Conservation (phyloP, 345 rosid species). For the Citrus sinensis region DNA sequence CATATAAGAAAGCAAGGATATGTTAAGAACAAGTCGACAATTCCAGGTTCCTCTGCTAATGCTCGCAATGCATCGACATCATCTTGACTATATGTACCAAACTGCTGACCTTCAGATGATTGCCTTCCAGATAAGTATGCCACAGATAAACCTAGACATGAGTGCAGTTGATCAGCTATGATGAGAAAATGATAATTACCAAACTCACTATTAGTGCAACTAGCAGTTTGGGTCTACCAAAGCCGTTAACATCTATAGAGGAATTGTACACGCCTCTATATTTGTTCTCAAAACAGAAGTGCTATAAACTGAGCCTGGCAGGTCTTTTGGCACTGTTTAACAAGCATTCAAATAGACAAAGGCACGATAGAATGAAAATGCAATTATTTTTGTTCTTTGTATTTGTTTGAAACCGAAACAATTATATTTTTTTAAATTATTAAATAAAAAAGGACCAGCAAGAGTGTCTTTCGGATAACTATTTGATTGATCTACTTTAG, state of each 20-base stretch:
- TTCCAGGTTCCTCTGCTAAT: slow-evolving; percentile 82
- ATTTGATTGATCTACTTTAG: background rate
- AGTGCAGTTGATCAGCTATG: slow-evolving; percentile 23
- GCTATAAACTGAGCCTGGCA: too few relatives aligned
- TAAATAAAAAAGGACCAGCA: background rate
- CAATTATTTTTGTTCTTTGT: background rate
- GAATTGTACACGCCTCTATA: background rate
- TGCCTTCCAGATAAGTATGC: slow-evolving; percentile 84
- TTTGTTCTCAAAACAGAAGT: background rate
- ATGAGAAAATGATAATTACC: background rate
- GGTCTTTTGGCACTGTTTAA: too few relatives aligned
- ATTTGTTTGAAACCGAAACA: background rate
- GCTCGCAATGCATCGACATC: slow-evolving; percentile 93
- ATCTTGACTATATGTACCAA: slow-evolving; percentile 75
- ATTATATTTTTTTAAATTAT: too few relatives aligned
- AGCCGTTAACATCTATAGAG: background rate
- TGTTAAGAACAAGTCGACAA: slow-evolving; percentile 76
- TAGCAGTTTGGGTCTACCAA: background rate
- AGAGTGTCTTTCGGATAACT: background rate
- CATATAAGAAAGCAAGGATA: slow-evolving; percentile 51
- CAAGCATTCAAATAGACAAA: background rate
- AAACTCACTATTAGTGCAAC: background rate
- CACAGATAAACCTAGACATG: slow-evolving; percentile 64
- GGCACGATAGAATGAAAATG: background rate
- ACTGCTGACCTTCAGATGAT: slow-evolving; percentile 46